Conservation (phyloP, 192 early-diverging fungal species). For the Podochytrium sp. region DNA sequence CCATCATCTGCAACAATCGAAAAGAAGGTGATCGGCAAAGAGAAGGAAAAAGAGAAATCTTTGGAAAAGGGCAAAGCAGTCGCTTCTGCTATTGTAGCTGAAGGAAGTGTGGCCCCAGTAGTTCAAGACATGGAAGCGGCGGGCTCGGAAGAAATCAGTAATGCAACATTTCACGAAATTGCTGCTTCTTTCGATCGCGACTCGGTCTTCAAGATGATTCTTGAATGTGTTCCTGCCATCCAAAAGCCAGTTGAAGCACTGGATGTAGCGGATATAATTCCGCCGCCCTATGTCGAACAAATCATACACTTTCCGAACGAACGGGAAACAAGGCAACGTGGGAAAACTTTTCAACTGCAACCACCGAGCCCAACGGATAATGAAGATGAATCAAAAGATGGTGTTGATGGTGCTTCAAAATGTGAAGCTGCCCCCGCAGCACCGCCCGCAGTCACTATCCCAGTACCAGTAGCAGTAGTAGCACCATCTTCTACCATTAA, state of each 20-base stretch:
- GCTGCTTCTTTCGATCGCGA: constrained; percentile 47
- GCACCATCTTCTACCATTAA: neutral
- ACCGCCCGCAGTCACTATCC: neutral
- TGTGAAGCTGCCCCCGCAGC: neutral
- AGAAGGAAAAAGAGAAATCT: constrained; percentile 5
- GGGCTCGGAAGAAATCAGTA: neutral
- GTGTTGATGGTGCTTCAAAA: neutral
- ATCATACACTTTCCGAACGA: constrained; percentile 45
- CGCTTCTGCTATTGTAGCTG: neutral
- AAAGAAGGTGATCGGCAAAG: constrained; percentile 37
- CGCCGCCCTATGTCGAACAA: constrained; percentile 46
- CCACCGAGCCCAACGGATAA: constrained; percentile 28
- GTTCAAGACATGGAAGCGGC: constrained; percentile 24
- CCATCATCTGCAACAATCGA: constrained; percentile 24
- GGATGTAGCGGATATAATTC: constrained; percentile 31
- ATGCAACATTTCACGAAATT: constrained; percentile 38
- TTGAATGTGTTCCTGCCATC: constrained; percentile 42
- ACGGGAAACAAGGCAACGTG: constrained; percentile 26
- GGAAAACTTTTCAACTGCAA: constrained; percentile 37
- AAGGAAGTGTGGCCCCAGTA: neutral
- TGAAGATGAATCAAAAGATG: constrained; percentile 40
- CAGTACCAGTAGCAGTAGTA: neutral
- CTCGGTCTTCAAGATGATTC: constrained; percentile 43
- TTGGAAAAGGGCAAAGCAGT: constrained; percentile 23
- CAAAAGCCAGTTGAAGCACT: constrained; percentile 32